Evolutionary conservation across 2,329 filamentous ascomycete genomes (phyloP).

Genomic region (Emergomyces pasteurianus): DNA sequence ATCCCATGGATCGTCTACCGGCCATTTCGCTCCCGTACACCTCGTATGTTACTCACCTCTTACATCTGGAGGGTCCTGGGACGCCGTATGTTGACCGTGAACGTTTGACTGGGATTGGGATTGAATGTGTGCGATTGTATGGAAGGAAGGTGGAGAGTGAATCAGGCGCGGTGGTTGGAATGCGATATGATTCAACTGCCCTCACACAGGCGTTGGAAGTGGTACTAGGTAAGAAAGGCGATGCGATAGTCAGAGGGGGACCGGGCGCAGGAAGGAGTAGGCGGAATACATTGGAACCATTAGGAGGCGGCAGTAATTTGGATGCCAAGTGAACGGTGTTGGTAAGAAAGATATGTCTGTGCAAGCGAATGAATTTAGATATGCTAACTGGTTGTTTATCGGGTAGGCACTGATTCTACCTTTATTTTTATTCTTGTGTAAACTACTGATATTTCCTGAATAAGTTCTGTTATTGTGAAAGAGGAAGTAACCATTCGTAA

Average conservation of each 20-base stretch:
- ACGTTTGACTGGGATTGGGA: conserved; percentile 53
- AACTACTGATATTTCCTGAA: background rate
- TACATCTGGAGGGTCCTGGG: conserved; percentile 62
- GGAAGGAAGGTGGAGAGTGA: conserved; percentile 46
- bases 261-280: conserved; percentile 36
- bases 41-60: conserved; percentile 68
- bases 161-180: conserved; percentile 39
- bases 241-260: conserved; percentile 34
- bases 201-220: conserved; percentile 64
- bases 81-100: conserved; percentile 59
- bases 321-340: background rate
- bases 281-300: conserved; percentile 43
- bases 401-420: background rate
- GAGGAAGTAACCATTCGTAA: background rate
- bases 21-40: conserved; percentile 38
- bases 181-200: conserved; percentile 64
- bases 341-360: no score
- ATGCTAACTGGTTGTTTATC: background rate
- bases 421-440: no score
- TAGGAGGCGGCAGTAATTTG: background rate
- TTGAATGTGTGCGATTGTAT: conserved; percentile 67
- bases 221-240: conserved; percentile 56
- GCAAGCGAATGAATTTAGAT: background rate
- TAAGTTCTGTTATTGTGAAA: background rate
- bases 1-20: background rate